Conservation (phyloP, 371 early-diverging fungal genomes). For the Furculomyces boomerangus region DNA sequence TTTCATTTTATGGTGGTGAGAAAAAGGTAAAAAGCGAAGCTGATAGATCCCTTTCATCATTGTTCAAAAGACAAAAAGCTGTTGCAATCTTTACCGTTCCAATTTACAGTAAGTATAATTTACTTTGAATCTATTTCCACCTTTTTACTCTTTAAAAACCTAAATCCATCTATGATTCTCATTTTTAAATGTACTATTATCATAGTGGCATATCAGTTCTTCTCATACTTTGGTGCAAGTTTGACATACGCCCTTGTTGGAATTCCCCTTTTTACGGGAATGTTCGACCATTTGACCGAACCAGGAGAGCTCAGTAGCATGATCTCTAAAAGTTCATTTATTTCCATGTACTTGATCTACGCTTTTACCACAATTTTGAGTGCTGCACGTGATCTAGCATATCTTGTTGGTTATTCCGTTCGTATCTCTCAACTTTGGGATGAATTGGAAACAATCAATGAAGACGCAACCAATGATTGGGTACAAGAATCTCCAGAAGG, state of each 20-base stretch:
- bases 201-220: conserved; percentile 33
- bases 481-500: background rate
- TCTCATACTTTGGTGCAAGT: conserved; percentile 63
- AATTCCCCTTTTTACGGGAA: conserved; percentile 62
- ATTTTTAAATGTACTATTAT: too few species aligned
- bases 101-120: conserved; percentile 20
- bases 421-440: conserved; percentile 73
- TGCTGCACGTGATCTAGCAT: conserved; percentile 40
- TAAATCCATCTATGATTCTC: too few species aligned
- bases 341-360: conserved; percentile 56
- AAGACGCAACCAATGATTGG: background rate
- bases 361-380: conserved; percentile 57
- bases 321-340: conserved; percentile 58
- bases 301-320: conserved; percentile 46
- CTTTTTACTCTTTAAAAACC: background rate
- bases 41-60: conserved; percentile 26
- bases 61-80: conserved; percentile 33
- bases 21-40: conserved; percentile 33
- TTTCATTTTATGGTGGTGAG: conserved; percentile 65
- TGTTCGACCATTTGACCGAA: conserved; percentile 43
- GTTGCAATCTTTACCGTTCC: conserved; percentile 42
- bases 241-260: conserved; percentile 69
- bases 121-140: background rate
- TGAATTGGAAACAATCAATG: conserved; percentile 27
- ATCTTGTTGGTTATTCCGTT: conserved; percentile 66